Percentiles rank a stretch among this genome's conserved stretches.
These are phyloP conservation scores for Talaromyces borbonicus DNA, from an alignment of 495 filamentous ascomycete species.

Conservation along the genomic window DNA sequence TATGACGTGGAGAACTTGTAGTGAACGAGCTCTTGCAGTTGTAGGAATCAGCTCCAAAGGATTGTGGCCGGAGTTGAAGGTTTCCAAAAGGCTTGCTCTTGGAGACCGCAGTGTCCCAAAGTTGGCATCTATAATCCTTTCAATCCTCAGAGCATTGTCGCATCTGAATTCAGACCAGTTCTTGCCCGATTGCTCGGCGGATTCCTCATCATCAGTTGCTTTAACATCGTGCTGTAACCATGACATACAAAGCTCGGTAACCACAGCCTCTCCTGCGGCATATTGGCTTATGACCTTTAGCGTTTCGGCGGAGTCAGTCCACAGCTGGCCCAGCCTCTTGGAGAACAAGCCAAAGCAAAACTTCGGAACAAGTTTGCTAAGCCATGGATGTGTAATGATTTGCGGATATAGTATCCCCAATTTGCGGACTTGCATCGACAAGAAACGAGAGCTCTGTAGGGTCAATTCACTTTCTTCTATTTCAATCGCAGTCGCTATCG, in stretches of 20 bases:
- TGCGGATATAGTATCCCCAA: slow-evolving; percentile 52
- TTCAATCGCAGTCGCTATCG: slow-evolving; percentile 45
- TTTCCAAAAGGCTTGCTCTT: slow-evolving; percentile 15
- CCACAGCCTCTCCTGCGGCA: slow-evolving; percentile 58
- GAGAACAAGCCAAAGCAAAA: slow-evolving; percentile 88
- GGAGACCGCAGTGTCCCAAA: slow-evolving; percentile 17
- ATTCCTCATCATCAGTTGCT: slow-evolving; percentile 14
- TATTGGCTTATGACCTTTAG: slow-evolving; percentile 65
- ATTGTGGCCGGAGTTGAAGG: slow-evolving; percentile 26
- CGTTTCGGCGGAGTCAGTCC: slow-evolving; percentile 70
- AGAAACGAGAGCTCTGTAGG: slow-evolving; percentile 59
- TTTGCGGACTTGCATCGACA: slow-evolving; percentile 78
- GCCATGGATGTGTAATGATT: slow-evolving; percentile 47
- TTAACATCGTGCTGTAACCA: slow-evolving; percentile 56
- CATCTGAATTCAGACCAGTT: slow-evolving; percentile 62
- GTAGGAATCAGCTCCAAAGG: slow-evolving; percentile 25
- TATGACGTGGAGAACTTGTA: slow-evolving; percentile 63
- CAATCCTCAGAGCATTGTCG: slow-evolving; percentile 54
- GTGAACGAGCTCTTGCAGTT: slow-evolving; percentile 60
- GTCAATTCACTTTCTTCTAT: slow-evolving; percentile 70
- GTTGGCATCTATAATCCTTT: slow-evolving; percentile 29
- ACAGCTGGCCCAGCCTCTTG: slow-evolving; percentile 67
- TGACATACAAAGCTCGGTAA: slow-evolving; percentile 63
- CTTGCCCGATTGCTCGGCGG: slow-evolving; percentile 11
- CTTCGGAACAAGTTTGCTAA: slow-evolving; percentile 60